Percentiles rank a stretch among this genome's conserved stretches.
Evolutionary conservation across 371 early-diverging fungal species (phyloP).

Genomic region (Apophysomyces variabilis): DNA sequence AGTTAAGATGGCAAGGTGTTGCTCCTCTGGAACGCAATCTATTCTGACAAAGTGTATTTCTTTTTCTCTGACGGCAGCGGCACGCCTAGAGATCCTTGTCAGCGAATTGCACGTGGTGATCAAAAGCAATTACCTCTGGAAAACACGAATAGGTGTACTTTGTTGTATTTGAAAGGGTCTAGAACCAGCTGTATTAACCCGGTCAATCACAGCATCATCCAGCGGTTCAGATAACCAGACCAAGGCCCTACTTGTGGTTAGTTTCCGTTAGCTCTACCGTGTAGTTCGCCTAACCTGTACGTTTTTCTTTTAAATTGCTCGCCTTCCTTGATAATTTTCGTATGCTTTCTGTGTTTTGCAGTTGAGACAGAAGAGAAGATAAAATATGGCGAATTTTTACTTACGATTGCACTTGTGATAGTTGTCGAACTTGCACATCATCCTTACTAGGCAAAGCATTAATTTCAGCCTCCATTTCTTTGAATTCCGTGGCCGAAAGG

Average conservation of each 20-base stretch:
- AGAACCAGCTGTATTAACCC: conserved; percentile 51
- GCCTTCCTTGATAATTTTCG: conserved; percentile 81
- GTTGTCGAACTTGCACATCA: conserved; percentile 57
- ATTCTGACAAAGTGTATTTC: conserved; percentile 58
- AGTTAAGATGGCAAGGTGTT: conserved; percentile 63
- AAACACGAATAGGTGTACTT: conserved; percentile 94
- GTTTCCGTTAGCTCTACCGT: not conserved
- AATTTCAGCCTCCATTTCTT: conserved; percentile 57
- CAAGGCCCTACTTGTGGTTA: conserved; percentile 52
- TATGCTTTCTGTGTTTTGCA: conserved; percentile 42
- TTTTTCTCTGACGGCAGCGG: conserved; percentile 77
- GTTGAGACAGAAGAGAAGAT: not conserved
- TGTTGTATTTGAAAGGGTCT: conserved; percentile 76
- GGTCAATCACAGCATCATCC: conserved; percentile 54
- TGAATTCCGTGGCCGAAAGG: conserved; percentile 47
- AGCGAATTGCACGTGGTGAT: not conserved
- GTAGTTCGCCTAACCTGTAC: conserved; percentile 56
- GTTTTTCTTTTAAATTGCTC: conserved; percentile 85
- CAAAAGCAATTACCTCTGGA: conserved; percentile 60
- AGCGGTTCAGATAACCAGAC: conserved; percentile 71
- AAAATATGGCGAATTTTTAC: conserved; percentile 1
- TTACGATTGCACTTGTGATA: conserved; percentile 49
- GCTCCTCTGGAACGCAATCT: conserved; percentile 25
- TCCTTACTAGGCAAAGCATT: conserved; percentile 54
- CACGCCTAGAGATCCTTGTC: conserved; percentile 54